Percentiles rank a stretch among this genome's conserved stretches.
These are phyloP conservation scores for Smallanthus sonchifolius DNA, from an alignment of 129 eudicot genomes.

Conservation along the genomic window DNA sequence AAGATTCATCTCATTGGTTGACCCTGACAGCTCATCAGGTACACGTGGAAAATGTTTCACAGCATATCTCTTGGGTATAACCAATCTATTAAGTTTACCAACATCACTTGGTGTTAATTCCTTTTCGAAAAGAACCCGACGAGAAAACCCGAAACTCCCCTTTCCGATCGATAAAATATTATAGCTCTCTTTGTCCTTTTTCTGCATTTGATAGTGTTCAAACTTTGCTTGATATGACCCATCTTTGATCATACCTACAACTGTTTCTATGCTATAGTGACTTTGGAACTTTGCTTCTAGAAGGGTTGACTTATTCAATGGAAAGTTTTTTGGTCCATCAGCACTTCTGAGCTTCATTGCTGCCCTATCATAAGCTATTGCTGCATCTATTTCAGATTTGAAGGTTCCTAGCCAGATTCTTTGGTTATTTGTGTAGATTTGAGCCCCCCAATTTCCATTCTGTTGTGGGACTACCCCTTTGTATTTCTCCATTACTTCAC, in stretches of 20 bases:
- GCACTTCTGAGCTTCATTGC: conserved; percentile 50
- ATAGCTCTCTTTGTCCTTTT: neutral
- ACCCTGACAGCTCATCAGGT: conserved; percentile 4
- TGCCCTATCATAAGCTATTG: conserved; percentile 74
- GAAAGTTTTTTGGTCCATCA: conserved; percentile 54
- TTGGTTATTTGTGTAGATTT: conserved; percentile 65
- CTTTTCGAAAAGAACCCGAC: conserved; percentile 56
- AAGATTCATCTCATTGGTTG: conserved; percentile 37
- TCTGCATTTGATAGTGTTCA: conserved; percentile 35
- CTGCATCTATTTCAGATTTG: conserved; percentile 61
- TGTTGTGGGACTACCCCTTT: conserved; percentile 73
- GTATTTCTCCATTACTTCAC: conserved; percentile 33
- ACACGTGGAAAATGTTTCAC: conserved; percentile 45
- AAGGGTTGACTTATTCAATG: conserved; percentile 36
- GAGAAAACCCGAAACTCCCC: conserved; percentile 19
- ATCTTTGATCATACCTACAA: conserved; percentile 65
- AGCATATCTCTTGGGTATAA: conserved; percentile 74
- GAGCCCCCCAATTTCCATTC: conserved; percentile 89
- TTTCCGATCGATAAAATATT: neutral
- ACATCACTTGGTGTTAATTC: conserved; percentile 88
- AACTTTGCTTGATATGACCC: conserved; percentile 66
- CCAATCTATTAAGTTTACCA: conserved; percentile 71
- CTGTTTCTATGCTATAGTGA: conserved; percentile 28
- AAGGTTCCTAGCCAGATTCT: conserved; percentile 87
- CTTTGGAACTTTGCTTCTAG: conserved; percentile 58